Percentiles rank a stretch among this genome's conserved stretches.
Conservation (phyloP, 176 grass and related monocot genomes). For the Aegilops speltoides region DNA sequence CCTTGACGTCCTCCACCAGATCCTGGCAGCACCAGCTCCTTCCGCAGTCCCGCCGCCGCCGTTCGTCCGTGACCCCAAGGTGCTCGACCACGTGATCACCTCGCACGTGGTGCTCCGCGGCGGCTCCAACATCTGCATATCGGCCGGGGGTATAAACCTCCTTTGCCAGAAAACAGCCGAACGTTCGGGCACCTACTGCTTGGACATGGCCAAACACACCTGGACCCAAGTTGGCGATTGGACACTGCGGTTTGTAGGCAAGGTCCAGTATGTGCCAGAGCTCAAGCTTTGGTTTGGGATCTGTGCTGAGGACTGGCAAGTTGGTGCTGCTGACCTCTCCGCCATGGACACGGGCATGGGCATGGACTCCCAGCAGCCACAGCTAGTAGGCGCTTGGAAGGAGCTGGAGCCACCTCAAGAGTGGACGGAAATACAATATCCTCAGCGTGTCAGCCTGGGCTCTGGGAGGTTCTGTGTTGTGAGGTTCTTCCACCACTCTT, state of each 20-base stretch:
- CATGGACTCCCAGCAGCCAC: background rate
- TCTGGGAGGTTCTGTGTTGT: background rate
- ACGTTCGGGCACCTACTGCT: background rate
- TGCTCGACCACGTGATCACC: background rate
- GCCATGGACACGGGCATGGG: background rate
- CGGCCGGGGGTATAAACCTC: background rate
- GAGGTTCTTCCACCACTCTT: background rate
- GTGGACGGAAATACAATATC: background rate
- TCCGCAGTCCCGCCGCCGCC: background rate
- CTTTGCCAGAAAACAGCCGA: background rate
- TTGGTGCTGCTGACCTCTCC: conserved; percentile 6
- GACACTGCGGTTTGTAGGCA: background rate
- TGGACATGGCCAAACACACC: no score
- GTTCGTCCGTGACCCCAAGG: background rate
- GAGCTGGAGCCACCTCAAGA: background rate
- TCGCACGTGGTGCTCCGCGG: background rate
- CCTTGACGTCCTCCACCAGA: background rate
- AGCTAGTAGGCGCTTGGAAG: background rate
- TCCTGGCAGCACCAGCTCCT: background rate
- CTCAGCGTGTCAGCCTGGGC: background rate
- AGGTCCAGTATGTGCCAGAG: background rate
- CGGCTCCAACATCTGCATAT: background rate
- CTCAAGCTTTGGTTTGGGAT: conserved; percentile 6
- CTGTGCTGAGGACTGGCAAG: background rate
- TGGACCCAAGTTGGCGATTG: background rate